Conservation (phyloP, 371 early-diverging fungal genomes). For the Mucor mucedo region DNA sequence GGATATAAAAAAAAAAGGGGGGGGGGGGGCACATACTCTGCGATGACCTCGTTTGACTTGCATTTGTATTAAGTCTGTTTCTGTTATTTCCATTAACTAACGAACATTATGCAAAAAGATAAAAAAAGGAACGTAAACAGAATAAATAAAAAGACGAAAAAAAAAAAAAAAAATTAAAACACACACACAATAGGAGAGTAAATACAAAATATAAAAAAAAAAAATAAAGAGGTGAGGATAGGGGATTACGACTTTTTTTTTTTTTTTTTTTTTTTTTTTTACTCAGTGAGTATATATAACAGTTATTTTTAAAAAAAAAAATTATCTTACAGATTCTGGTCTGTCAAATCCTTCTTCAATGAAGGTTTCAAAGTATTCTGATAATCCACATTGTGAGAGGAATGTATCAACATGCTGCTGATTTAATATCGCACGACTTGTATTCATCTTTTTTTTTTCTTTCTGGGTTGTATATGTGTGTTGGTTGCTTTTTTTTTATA, state of each 20-base stretch:
- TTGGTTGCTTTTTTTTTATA: background rate
- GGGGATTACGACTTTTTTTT: background rate
- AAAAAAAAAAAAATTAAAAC: background rate
- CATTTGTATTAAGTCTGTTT: slow-evolving; percentile 55
- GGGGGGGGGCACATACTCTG: slow-evolving; percentile 41
- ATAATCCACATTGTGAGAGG: slow-evolving; percentile 34
- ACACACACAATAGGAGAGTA: too few species aligned
- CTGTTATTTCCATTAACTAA: slow-evolving; percentile 55
- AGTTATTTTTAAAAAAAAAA: background rate
- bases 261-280: slow-evolving; percentile 13
- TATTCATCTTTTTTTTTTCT: background rate
- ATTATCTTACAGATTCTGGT: slow-evolving; percentile 39
- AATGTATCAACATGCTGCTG: slow-evolving; percentile 30
- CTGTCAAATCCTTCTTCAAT: slow-evolving; percentile 53
- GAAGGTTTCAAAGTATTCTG: slow-evolving; percentile 37
- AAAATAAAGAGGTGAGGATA: slow-evolving; percentile 6
- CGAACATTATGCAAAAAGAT: background rate
- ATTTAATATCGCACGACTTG: background rate
- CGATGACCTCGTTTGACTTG: slow-evolving; percentile 58
- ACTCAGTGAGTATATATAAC: too few species aligned
- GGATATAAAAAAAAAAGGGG: too few species aligned
- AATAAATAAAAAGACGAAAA: background rate
- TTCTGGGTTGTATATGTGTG: background rate
- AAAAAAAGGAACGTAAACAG: background rate
- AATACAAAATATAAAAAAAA: slow-evolving; percentile 1